Evolutionary conservation across 768 basidiomycete species (phyloP).

Genomic region (Kwoniella dejecticola): DNA sequence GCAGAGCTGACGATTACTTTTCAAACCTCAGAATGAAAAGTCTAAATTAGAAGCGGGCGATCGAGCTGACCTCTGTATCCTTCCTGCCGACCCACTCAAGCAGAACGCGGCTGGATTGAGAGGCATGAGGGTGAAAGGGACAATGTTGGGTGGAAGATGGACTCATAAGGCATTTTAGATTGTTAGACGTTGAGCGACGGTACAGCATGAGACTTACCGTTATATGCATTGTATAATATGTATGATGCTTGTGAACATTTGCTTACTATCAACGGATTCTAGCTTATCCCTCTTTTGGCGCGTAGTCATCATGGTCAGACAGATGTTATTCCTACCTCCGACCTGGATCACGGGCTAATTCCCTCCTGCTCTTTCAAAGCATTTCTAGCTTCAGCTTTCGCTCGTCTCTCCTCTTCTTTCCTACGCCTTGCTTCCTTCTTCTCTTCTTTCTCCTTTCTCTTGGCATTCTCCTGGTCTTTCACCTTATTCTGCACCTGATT

Average conservation of each 20-base stretch:
- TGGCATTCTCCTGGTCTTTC: constrained; percentile 31
- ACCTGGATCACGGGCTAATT: too few relatives aligned
- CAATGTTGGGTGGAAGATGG: constrained; percentile 42
- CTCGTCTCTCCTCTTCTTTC: constrained; percentile 45
- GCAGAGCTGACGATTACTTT: background rate
- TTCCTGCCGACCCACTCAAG: constrained; percentile 27
- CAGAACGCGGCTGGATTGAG: constrained; percentile 29
- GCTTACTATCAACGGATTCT: too few relatives aligned
- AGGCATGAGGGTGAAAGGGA: constrained; percentile 31
- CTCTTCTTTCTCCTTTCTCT: constrained; percentile 40
- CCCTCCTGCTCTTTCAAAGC: constrained; percentile 1
- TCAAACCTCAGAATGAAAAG: constrained; percentile 20
- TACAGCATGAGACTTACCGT: too few relatives aligned
- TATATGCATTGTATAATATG: too few relatives aligned
- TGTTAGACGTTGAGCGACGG: too few relatives aligned
- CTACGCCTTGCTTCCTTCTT: constrained; percentile 43
- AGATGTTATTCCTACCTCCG: too few relatives aligned
- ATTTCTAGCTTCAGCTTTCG: constrained; percentile 29
- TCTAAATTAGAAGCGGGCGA: constrained; percentile 27
- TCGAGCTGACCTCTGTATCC: constrained; percentile 34
- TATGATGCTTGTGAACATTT: too few relatives aligned
- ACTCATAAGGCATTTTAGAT: constrained; percentile 20
- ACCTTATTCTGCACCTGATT: constrained; percentile 34
- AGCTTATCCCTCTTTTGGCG: too few relatives aligned
- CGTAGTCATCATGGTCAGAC: too few relatives aligned